These are phyloP conservation scores for Pseudonitzschia multistriata DNA, from an alignment of 108 stramenopile species.

Conservation along the genomic window DNA sequence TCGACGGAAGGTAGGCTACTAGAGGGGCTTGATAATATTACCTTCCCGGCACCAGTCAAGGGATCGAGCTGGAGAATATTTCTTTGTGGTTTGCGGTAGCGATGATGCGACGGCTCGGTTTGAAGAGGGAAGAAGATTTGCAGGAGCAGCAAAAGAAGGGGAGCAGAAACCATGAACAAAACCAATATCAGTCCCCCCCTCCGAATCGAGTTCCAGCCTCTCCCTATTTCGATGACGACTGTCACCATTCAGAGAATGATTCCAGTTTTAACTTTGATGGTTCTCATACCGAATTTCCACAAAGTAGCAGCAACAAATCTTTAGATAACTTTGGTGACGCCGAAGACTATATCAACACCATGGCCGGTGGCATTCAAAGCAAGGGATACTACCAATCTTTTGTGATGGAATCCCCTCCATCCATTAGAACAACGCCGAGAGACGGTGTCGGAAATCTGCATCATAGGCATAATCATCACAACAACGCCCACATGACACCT, in stretches of 20 bases:
- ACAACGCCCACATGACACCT: neutral
- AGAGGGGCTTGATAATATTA: neutral
- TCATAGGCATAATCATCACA: constrained; percentile 10
- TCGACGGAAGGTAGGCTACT: neutral
- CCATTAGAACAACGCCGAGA: neutral
- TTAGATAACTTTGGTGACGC: constrained; percentile 1
- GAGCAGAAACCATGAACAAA: neutral
- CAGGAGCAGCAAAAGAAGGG: neutral
- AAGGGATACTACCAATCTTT: constrained; percentile 6
- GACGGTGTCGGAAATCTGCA: neutral
- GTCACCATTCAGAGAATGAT: neutral
- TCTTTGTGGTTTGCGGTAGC: neutral
- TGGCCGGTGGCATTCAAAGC: neutral
- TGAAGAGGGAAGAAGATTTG: neutral
- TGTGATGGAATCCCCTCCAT: constrained; percentile 10
- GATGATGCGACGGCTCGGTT: constrained; percentile 1
- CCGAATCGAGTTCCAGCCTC: constrained; percentile 9
- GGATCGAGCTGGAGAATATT: too few relatives aligned
- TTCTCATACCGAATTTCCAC: neutral
- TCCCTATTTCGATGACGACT: neutral
- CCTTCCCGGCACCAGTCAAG: neutral
- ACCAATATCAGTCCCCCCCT: constrained; percentile 6
- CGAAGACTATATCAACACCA: constrained; percentile 8
- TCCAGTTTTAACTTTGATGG: neutral
- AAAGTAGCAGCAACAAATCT: neutral